These are phyloP conservation scores for Pythium aristosporum DNA, from an alignment of 352 stramenopile genomes.

Conservation along the genomic window DNA sequence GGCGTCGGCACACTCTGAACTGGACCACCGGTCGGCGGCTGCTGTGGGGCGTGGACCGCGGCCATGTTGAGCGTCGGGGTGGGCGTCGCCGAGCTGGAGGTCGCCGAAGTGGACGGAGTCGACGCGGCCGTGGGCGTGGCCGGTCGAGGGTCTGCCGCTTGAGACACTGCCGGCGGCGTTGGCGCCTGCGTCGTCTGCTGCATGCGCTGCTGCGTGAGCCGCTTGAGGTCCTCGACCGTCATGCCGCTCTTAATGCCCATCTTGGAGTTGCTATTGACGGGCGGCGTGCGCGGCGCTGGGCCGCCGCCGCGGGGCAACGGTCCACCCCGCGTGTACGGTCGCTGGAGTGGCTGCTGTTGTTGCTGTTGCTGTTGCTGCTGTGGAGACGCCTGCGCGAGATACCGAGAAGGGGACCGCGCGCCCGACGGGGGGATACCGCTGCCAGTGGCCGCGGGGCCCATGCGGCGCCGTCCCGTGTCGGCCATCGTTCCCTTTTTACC, in stretches of 20 bases:
- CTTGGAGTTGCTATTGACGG: conserved; percentile 54
- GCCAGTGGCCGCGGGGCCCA: conserved; percentile 6
- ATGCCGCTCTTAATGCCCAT: conserved; percentile 90
- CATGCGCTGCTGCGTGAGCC: conserved; percentile 84
- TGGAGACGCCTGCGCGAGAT: conserved; percentile 25
- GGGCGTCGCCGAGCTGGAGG: conserved; percentile 15
- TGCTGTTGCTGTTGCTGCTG: conserved; percentile 18
- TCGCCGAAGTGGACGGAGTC: conserved; percentile 12
- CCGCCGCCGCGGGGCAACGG: background rate
- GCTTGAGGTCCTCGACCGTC: conserved; percentile 87
- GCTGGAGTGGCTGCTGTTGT: conserved; percentile 36
- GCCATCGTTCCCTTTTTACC: conserved; percentile 9
- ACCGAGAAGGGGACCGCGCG: conserved; percentile 29
- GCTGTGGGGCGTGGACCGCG: conserved; percentile 36
- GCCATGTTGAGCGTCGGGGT: conserved; percentile 71
- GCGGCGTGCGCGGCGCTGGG: conserved; percentile 30
- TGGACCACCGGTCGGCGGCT: background rate
- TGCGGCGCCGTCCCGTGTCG: conserved; percentile 22
- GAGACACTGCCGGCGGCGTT: background rate
- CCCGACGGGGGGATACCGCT: conserved; percentile 8
- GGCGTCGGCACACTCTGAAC: conserved; percentile 23
- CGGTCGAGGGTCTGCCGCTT: conserved; percentile 28
- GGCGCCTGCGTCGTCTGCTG: conserved; percentile 43
- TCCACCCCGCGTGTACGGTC: conserved; percentile 29
- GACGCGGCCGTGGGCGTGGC: conserved; percentile 34